Percentiles rank a stretch among this genome's conserved stretches.
Conservation (phyloP, 805 yeast genomes). For the Kazachstania africana region DNA sequence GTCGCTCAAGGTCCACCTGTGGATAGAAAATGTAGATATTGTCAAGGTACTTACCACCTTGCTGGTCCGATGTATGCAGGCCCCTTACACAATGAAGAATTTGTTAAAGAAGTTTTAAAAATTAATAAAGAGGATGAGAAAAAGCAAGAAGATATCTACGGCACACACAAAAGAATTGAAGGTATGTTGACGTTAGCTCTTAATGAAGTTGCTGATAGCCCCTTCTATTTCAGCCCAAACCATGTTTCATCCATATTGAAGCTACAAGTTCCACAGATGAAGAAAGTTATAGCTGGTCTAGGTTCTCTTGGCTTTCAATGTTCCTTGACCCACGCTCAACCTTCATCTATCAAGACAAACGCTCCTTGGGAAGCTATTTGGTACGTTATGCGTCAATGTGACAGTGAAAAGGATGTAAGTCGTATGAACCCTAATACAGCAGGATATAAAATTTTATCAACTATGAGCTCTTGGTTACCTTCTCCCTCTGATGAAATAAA, state of each 20-base stretch:
- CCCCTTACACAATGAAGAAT: conserved; percentile 54
- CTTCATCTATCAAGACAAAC: conserved; percentile 77
- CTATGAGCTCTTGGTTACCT: conserved; percentile 16
- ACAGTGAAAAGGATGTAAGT: conserved; percentile 28
- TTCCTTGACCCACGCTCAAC: conserved; percentile 80
- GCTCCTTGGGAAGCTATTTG: conserved; percentile 79
- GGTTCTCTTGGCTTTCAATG: conserved; percentile 76
- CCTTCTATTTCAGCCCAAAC: conserved; percentile 78
- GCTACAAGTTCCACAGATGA: conserved; percentile 74
- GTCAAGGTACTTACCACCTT: conserved; percentile 55
- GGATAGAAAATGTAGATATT: conserved; percentile 51
- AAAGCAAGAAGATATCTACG: conserved; percentile 49
- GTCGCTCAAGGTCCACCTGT: conserved; percentile 55
- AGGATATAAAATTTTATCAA: conserved; percentile 47
- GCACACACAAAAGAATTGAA: conserved; percentile 71
- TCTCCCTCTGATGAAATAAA: too few relatives aligned
- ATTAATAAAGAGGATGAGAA: conserved; percentile 34
- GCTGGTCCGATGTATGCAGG: conserved; percentile 98
- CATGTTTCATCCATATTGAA: conserved; percentile 63
- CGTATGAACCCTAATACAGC: conserved; percentile 39
- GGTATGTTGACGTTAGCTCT: conserved; percentile 87
- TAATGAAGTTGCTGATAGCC: conserved; percentile 51
- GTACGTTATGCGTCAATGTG: conserved; percentile 47
- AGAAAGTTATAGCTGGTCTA: conserved; percentile 60
- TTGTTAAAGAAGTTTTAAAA: conserved; percentile 52